Evolutionary conservation across 805 yeast species (phyloP).

Genomic region (Geotrichum ghanense): DNA sequence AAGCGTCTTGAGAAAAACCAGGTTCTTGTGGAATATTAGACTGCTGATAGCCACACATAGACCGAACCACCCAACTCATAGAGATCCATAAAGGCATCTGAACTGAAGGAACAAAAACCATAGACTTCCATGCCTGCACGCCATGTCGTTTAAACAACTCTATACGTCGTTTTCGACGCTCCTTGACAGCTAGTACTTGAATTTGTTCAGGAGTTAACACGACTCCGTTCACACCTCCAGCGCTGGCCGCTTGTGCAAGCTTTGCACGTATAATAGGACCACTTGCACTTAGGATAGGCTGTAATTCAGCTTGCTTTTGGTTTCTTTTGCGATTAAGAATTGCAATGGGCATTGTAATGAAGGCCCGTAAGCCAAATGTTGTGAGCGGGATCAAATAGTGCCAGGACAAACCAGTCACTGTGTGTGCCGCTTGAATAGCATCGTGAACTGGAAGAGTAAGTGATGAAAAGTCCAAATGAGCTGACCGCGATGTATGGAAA

Average conservation of each 20-base stretch:
- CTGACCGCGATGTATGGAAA: neutral
- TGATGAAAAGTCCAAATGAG: neutral
- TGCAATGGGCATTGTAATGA: conserved; percentile 70
- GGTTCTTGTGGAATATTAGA: conserved; percentile 23
- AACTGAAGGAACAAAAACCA: conserved; percentile 52
- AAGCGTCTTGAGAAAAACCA: conserved; percentile 35
- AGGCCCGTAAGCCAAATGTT: conserved; percentile 53
- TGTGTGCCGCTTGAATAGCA: conserved; percentile 16
- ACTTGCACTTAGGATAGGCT: conserved; percentile 64
- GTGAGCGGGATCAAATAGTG: conserved; percentile 64
- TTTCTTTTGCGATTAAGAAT: conserved; percentile 57
- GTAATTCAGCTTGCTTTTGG: conserved; percentile 56
- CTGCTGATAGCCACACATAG: conserved; percentile 47
- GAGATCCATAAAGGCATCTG: conserved; percentile 85
- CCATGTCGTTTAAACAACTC: conserved; percentile 50
- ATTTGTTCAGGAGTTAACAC: conserved; percentile 69
- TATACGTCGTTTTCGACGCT: conserved; percentile 64
- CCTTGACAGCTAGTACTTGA: conserved; percentile 60
- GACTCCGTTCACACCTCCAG: conserved; percentile 20
- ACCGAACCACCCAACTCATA: conserved; percentile 63
- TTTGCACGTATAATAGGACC: conserved; percentile 58
- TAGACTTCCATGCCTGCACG: conserved; percentile 74
- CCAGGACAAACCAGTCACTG: conserved; percentile 58
- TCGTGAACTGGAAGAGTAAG: conserved; percentile 14
- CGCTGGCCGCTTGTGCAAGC: conserved; percentile 27